A percentile compares a stretch with the other conserved stretches of the same genome.
Evolutionary conservation across 352 stramenopile species (phyloP).

Genomic region (Globisporangium cystogenes): DNA sequence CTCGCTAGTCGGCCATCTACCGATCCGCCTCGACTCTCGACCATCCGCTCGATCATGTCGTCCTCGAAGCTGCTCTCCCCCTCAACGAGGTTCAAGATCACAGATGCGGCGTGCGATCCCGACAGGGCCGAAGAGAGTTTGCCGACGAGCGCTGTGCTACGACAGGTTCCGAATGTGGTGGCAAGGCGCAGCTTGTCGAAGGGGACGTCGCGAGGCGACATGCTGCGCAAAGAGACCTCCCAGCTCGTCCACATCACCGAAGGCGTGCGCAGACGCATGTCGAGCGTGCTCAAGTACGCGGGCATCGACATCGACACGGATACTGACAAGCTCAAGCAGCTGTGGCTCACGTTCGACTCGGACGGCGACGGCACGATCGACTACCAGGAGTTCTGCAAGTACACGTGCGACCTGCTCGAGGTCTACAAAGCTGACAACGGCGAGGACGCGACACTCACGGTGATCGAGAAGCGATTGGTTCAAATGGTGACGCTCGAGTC

Average conservation of each 20-base stretch:
- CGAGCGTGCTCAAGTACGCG: conserved; percentile 23
- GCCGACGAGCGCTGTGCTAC: not conserved
- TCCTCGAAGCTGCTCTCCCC: not conserved
- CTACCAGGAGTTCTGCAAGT: conserved; percentile 39
- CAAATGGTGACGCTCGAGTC: conserved; percentile 29
- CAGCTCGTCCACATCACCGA: conserved; percentile 8
- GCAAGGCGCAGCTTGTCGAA: not conserved
- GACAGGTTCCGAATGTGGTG: not conserved
- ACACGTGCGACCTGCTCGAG: conserved; percentile 32
- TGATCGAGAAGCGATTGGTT: conserved; percentile 28
- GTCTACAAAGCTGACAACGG: conserved; percentile 24
- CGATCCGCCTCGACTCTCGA: not conserved
- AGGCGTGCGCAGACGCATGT: conserved; percentile 18
- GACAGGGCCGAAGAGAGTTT: not conserved
- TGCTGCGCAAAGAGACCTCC: conserved; percentile 11
- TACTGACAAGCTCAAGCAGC: conserved; percentile 21
- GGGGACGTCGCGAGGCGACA: conserved; percentile 7
- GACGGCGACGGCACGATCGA: conserved; percentile 38
- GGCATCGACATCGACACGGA: conserved; percentile 31
- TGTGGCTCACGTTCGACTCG: conserved; percentile 37
- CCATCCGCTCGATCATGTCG: not conserved
- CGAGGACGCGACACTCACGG: conserved; percentile 13
- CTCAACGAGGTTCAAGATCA: conserved; percentile 2
- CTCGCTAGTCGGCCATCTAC: not conserved
- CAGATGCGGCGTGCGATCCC: conserved; percentile 2